Base-by-base conservation (phyloP, 1,139 yeast genomes). In the Pneumocystis carinii region DNA sequence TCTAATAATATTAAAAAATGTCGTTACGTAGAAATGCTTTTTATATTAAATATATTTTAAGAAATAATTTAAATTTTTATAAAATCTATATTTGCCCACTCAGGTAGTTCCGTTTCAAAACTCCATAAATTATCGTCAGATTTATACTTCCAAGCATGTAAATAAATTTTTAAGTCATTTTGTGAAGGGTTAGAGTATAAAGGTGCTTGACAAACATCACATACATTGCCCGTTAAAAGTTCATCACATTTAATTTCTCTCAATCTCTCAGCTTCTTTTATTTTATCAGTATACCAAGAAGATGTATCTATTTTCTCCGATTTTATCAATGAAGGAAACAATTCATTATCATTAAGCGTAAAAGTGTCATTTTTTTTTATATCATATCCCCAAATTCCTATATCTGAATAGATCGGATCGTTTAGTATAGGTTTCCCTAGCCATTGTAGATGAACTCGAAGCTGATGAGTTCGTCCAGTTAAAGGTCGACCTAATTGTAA, bases 391-490 rank as follows among this genome's bases (percentile, higher is more conserved):
- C 96, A 90, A 0, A 87, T 83, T 27, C 74, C 73, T 29, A 79
- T 79, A 65, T 85, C 84, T 1, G 85, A 77, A 68, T 92, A 92
- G 0, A 92, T 80, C 0, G 97, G 97, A 73, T 92, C 98, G 72
- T 92, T 92, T 37, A 95, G 96, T 62, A 92, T 92, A 0, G 98
- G 96, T 69, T 82, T 82, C 0, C 97, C 96, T 36, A 92, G 71
- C 69, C 79, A 86, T 73, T 90, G 97, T 64, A 92, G 75, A 75
- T 92, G 98, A 0, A 92, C 96, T 63, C 98, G 76, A 62, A 92
- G 89, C 72, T 92, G 98, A 72, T 92, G 98, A 0, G 97, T 88
- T 70, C 98, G 78, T 0, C 98, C 98, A 0, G 98, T 90, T 24
- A 81, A 74, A 0, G 98, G 98, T 66, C 77, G 80, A 72, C 97